Base-by-base conservation (phyloP, 148 eudicot genomes). In the Nepenthes mirabilis region DNA sequence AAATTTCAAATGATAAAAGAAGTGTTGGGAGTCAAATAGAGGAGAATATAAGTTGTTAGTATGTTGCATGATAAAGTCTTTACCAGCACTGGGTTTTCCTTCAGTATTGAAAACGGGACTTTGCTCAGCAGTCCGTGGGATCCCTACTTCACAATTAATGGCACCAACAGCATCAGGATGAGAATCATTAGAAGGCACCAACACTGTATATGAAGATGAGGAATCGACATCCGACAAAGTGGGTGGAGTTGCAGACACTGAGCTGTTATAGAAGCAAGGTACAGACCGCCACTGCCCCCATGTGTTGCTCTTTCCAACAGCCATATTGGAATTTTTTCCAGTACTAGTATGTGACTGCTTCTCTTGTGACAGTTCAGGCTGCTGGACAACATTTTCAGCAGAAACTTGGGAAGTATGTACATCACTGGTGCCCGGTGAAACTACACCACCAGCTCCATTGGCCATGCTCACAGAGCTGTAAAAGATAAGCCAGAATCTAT, bases 391-490 rank as follows among this genome's bases (percentile, higher is more conserved):
- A 54, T 47, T 72, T 71, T 62, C 73, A 34, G 59, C 60, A 34
- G 71, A 65, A 70, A 59, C 61, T 52, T 75, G 70, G 33, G 69
- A 43, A 60, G 68, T 66, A 52, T 52, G 64, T 55, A 51, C 57
- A 58, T 65, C 69, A 65, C 63, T 62, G 14, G 57, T 47, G 64
- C 59, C 83, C 71, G 48, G 75, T 68, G 83, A 73, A 63, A 66
- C 75, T 52, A 69, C 56, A 58, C 65, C 74, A 74, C 68, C 40
- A 56, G 79, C 74, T 63, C 82, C 80, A 72, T 82, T 74, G 60
- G 79, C 64, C 47, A 70, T 43, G 61, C 72, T 70, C 63, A 59
- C 56, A 59, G 73, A 75, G 72, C 87, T 83, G 87, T 74, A 75
- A 61, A 75, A 54, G 23, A 61, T 52, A 65, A 65, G 55, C 57